phyloP scores from a whole-genome alignment of 148 eudicot genomes.

The Cornus kousa region DNA sequence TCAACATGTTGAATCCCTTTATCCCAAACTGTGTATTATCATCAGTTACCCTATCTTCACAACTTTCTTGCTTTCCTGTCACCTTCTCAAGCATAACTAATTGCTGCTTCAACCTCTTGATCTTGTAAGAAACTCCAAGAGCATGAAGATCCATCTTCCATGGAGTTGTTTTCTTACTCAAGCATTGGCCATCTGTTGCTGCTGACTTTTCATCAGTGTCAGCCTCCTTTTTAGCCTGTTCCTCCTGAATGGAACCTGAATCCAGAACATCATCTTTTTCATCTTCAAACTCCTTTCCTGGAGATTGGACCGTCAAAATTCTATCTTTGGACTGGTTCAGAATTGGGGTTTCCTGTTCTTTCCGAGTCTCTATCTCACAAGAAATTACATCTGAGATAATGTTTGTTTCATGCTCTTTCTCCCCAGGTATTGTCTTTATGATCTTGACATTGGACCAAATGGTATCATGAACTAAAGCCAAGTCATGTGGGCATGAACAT shows the following conservation, averaged over 20 bases:
- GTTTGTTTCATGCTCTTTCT: slow-evolving; percentile 37
- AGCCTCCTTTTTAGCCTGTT: slow-evolving; percentile 16
- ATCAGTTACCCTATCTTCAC: slow-evolving; percentile 32
- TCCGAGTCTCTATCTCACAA: slow-evolving; percentile 21
- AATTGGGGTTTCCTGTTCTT: slow-evolving; percentile 20
- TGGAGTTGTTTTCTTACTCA: slow-evolving; percentile 25
- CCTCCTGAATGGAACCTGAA: slow-evolving; percentile 24
- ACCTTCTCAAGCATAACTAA: slow-evolving; percentile 75
- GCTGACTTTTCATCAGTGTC: slow-evolving; percentile 33
- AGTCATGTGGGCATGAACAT: slow-evolving; percentile 27
- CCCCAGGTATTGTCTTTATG: slow-evolving; percentile 45
- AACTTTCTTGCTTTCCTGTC: slow-evolving; percentile 57
- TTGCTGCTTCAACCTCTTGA: slow-evolving; percentile 89
- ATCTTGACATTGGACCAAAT: slow-evolving; percentile 65
- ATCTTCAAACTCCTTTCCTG: slow-evolving; percentile 45
- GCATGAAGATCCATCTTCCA: slow-evolving; percentile 89
- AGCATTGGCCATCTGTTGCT: slow-evolving; percentile 17
- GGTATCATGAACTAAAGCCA: slow-evolving; percentile 30
- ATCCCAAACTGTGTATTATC: slow-evolving; percentile 22
- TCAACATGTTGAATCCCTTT: slow-evolving; percentile 42
- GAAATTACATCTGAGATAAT: slow-evolving; percentile 14
- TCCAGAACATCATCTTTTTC: slow-evolving; percentile 30
- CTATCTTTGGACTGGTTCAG: slow-evolving; percentile 34
- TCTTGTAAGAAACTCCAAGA: slow-evolving; percentile 81
- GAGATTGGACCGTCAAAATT: slow-evolving; percentile 41